Evolutionary conservation across 805 yeast genomes (phyloP), one percentile per base, ranked within the genome.

Genomic region (Teunomyces kruisii): DNA sequence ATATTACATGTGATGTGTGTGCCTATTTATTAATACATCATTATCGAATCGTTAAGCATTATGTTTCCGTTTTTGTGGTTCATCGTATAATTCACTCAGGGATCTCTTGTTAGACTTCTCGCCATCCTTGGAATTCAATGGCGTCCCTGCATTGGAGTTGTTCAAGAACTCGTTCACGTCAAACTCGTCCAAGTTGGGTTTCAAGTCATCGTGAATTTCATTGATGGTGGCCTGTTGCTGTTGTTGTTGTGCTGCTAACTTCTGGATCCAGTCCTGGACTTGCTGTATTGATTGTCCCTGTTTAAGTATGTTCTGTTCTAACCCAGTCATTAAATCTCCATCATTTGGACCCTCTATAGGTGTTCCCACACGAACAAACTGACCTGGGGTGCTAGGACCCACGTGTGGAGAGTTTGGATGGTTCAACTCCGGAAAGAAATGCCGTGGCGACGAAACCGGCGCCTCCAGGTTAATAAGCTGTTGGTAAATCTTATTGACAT

Each of bases 191-290:
- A 48, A 41, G 17, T 48, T 47, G 27, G 42, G 50, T 17, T 46
- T 46, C 28, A 45, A 16, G 32, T 43, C 43, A 17, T 41, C 49
- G 24, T 39, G 43, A 17, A 46, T 40, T 32, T 51, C 54, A 36
- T 50, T 40, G 30, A 46, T 46, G 7, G 50, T 39, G 2, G 50
- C 47, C 14, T 43, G 47, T 16, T 46, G 48, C 28, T 50, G 51
- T n/a, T 51, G 50, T 33, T 51, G 54, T 29, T 51, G 54, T 22
- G 33, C 40, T 7, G 53, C 48, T 31, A 72, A 50, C 47, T 60
- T 70, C 43, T 68, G 75, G 39, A 78, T 70, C 82, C 82, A 78
- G 48, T 79, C 83, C 55, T 77, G 80, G 1, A 77, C 80, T 54
- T 78, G 82, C 56, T 70, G 78, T 43, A 79, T 68, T 3, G 80